Percentiles rank a stretch among this genome's conserved stretches.
Evolutionary conservation across 495 filamentous ascomycete species (phyloP).

Genomic region (Eremomyces bilateralis): DNA sequence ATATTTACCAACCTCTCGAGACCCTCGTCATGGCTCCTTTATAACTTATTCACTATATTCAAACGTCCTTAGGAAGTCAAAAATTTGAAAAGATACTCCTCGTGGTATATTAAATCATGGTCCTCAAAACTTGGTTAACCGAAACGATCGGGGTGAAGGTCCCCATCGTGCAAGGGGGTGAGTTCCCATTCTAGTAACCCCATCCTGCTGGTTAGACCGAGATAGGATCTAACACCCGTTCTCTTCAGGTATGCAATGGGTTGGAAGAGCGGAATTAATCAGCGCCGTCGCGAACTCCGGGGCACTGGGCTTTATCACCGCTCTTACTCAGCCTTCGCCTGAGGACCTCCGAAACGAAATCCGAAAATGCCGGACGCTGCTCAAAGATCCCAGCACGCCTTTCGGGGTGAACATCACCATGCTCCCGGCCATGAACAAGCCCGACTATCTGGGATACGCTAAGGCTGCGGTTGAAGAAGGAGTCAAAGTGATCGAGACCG

Average conservation of each 20-base stretch:
- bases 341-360: conserved; percentile 84
- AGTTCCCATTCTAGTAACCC: no score
- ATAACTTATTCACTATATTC: no score
- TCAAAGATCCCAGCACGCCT: conserved; percentile 34
- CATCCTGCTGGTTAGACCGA: no score
- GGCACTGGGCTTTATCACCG: conserved; percentile 72
- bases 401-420: conserved; percentile 93
- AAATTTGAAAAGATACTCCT: no score
- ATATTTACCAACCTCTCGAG: no score
- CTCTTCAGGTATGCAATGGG: conserved; percentile 90
- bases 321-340: conserved; percentile 77
- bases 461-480: conserved; percentile 78
- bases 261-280: conserved; percentile 71
- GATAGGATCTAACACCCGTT: no score
- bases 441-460: conserved; percentile 77
- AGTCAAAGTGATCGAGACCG: conserved; percentile 82
- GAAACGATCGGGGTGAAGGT: background rate
- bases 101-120: no score
- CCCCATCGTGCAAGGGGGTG: background rate
- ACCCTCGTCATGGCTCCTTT: no score
- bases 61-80: no score
- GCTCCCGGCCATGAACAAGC: conserved; percentile 64
- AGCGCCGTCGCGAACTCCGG: conserved; percentile 85
- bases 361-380: conserved; percentile 57
- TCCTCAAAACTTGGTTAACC: background rate